Base-by-base conservation (phyloP, 2,329 filamentous ascomycete species). In the Didymellaceae sp. region DNA sequence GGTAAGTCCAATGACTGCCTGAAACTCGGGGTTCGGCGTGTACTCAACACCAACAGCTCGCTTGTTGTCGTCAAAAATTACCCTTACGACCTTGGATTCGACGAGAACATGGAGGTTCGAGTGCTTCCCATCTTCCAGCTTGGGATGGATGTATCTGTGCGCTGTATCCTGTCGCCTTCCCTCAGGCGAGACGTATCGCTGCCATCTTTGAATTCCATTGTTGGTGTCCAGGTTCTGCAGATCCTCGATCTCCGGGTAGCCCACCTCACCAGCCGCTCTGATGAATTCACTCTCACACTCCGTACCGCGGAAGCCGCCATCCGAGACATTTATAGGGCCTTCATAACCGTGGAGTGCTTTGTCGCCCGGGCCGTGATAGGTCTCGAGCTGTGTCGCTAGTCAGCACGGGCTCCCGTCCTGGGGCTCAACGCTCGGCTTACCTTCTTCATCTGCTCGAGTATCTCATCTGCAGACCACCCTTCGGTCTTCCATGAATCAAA, bases 21-120 rank as follows among this genome's bases (percentile, higher is more conserved):
- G 60, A 59, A 76, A 76, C 2, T 72, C 71, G 11, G 74, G 70
- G 55, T 78, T 82, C 21, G 80, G 78, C 16, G 79, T 76, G 55
- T 81, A 85, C 58, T 87, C 82, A 2, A 89, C 78, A 0, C 85
- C 86, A 0, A 78, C 73, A 3, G 86, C 86, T 30, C 74, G 82
- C 20, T 75, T 77, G 2, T 76, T 73, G 4, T 81, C 74, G 35
- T 82, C 75, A 40, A 86, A 82, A 5, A 86, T 48, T 0, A 86
- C 77, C 2, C 78, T 78, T 1, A 78, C 71, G 1, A 88, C 83
- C 47, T 81, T 81, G 2, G 80, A 78, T 58, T 86, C 77, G 0
- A 80, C 74, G 0, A 88, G 73, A 4, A 88, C 74, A 48, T 87
- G 81, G 2, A 88, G 77, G 47, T 86, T 86, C 0, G 81, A 77